A percentile compares a stretch with the other conserved stretches of the same genome.
These are phyloP conservation scores for Fomes fomentarius DNA, from an alignment of 1,284 basidiomycete species.

Conservation along the genomic window DNA sequence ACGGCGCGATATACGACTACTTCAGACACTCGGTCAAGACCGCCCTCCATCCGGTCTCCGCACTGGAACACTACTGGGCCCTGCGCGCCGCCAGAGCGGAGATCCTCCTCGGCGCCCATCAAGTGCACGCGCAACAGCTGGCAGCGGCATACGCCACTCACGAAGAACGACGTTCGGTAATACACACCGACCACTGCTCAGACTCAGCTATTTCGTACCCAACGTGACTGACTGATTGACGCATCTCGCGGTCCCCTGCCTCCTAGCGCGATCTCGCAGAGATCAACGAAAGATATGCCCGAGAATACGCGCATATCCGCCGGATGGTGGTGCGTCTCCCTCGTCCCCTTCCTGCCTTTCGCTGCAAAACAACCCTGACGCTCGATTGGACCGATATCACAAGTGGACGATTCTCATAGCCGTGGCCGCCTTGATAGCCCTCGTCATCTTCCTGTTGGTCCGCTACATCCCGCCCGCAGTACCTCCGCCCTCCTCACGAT, in stretches of 20 bases:
- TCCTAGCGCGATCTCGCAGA: constrained; percentile 12
- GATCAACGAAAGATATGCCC: constrained; percentile 3
- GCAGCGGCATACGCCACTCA: constrained; percentile 40
- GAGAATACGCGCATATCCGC: constrained; percentile 1
- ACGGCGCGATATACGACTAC: constrained; percentile 1
- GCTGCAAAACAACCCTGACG: no score
- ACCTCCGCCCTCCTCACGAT: constrained; percentile 30
- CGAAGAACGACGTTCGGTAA: constrained; percentile 50
- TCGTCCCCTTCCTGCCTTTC: no score
- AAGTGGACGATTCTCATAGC: constrained; percentile 10
- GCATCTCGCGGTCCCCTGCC: no score
- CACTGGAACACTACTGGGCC: constrained; percentile 59
- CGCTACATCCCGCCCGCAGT: neutral
- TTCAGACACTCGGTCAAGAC: constrained; percentile 1
- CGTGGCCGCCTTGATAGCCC: neutral
- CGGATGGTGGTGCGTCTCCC: constrained; percentile 10
- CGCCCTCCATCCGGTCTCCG: constrained; percentile 9
- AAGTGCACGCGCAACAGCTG: constrained; percentile 51
- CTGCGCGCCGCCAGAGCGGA: constrained; percentile 63
- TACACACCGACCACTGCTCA: constrained; percentile 21
- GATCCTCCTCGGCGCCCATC: constrained; percentile 49
- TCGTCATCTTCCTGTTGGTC: neutral
- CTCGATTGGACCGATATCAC: no score
- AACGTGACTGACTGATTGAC: no score
- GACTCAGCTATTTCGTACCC: no score